Conservation (phyloP, 208 protist genomes). For the Wallacemonas sp. region DNA sequence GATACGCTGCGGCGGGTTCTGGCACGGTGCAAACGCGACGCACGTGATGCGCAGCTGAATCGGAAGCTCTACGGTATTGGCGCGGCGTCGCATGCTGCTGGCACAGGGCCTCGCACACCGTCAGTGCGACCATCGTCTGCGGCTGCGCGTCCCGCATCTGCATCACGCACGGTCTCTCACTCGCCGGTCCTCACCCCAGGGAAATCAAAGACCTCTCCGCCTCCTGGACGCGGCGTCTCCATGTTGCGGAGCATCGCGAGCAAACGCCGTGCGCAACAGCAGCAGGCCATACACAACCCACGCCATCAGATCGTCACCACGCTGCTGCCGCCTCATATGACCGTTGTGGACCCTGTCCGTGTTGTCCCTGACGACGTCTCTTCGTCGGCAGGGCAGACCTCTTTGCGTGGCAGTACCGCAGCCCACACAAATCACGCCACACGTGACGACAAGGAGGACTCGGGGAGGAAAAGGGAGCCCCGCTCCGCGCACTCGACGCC, state of each 20-base stretch:
- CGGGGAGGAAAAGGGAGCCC: too few relatives aligned
- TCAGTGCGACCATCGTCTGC: too few relatives aligned
- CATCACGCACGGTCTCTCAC: too few relatives aligned
- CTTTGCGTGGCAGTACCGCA: too few relatives aligned
- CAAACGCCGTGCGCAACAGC: conserved; percentile 25
- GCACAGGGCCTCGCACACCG: too few relatives aligned
- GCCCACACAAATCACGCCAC: too few relatives aligned
- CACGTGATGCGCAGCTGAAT: conserved; percentile 26
- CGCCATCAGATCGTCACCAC: conserved; percentile 52
- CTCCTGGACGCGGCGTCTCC: conserved; percentile 1
- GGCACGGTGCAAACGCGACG: conserved; percentile 28
- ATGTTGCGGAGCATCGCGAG: conserved; percentile 4
- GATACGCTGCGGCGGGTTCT: conserved; percentile 38
- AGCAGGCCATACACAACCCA: conserved; percentile 5
- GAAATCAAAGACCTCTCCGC: background rate
- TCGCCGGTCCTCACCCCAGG: too few relatives aligned
- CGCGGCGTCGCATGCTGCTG: too few relatives aligned
- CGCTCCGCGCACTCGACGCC: background rate
- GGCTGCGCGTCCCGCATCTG: too few relatives aligned
- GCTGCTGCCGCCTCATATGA: conserved; percentile 45
- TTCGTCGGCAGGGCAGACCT: background rate
- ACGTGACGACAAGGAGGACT: too few relatives aligned
- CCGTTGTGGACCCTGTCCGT: conserved; percentile 26
- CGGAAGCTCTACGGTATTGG: conserved; percentile 24
- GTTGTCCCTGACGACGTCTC: background rate